Evolutionary conservation across 148 eudicot species (phyloP).

Genomic region (Fallopia convolvulus): DNA sequence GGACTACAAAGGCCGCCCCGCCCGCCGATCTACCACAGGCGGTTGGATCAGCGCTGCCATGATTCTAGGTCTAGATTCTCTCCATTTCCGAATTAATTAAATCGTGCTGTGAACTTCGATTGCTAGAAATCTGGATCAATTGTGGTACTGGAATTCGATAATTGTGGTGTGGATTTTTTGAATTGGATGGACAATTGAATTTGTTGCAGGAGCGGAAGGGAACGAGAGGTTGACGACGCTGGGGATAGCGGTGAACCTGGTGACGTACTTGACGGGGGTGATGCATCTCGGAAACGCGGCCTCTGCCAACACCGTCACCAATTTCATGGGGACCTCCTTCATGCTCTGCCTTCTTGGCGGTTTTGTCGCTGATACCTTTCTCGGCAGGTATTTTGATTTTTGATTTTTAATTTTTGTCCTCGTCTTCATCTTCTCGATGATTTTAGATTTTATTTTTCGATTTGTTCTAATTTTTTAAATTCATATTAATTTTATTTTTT

Average conservation of each 20-base stretch:
- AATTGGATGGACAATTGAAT: neutral
- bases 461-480: neutral
- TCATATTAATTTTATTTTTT: neutral
- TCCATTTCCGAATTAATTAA: neutral
- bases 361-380: constrained; percentile 72
- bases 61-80: constrained; percentile 49
- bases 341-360: constrained; percentile 89
- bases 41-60: constrained; percentile 83
- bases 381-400: constrained; percentile 49
- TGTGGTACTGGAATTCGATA: no score
- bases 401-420: neutral
- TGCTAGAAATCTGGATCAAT: no score
- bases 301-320: constrained; percentile 81
- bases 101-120: neutral
- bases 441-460: neutral
- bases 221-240: constrained; percentile 77
- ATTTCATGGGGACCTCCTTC: constrained; percentile 89
- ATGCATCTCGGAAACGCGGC: constrained; percentile 87
- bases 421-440: neutral
- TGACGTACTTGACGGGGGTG: constrained; percentile 72
- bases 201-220: constrained; percentile 51
- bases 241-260: constrained; percentile 79
- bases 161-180: neutral
- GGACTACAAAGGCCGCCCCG: constrained; percentile 77
- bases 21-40: constrained; percentile 53